phyloP scores from a whole-genome alignment of 2,329 filamentous ascomycete species.

The Diaporthe batatas region DNA sequence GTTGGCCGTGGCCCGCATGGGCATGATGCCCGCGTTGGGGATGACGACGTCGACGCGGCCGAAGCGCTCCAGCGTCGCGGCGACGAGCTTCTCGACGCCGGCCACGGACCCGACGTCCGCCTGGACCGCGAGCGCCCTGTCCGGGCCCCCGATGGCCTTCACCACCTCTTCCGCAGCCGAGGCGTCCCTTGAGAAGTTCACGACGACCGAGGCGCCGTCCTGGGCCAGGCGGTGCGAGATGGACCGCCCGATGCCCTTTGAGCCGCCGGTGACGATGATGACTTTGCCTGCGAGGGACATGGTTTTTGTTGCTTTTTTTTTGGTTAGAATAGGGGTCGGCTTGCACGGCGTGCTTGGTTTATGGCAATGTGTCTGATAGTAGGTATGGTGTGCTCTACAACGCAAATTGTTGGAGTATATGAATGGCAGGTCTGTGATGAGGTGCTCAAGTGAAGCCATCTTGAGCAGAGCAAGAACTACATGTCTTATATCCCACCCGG shows the following conservation, averaged over 20 bases:
- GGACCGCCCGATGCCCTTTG: constrained; percentile 82
- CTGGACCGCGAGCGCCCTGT: constrained; percentile 66
- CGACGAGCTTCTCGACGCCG: constrained; percentile 63
- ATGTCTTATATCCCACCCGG: not conserved
- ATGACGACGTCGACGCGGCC: constrained; percentile 71
- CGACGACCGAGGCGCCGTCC: constrained; percentile 77
- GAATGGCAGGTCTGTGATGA: not conserved
- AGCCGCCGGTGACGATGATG: constrained; percentile 85
- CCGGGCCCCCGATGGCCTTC: constrained; percentile 57
- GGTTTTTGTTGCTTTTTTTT: not conserved
- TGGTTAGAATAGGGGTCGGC: not conserved
- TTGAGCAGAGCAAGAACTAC: not conserved
- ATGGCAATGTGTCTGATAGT: not conserved
- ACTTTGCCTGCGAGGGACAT: constrained; percentile 70
- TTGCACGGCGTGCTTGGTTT: not conserved
- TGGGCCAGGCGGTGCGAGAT: constrained; percentile 93
- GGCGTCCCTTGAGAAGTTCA: constrained; percentile 67
- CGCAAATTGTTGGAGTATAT: not conserved
- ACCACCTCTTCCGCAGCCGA: constrained; percentile 64
- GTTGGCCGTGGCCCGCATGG: constrained; percentile 62
- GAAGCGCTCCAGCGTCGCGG: constrained; percentile 61
- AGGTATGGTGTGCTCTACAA: not conserved
- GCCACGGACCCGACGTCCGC: constrained; percentile 64
- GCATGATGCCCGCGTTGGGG: constrained; percentile 67
- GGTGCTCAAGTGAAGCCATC: not conserved